Evolutionary conservation across 2,329 filamentous ascomycete genomes (phyloP), one percentile per base, ranked within the genome.

Genomic region (Lachnellula willkommii): DNA sequence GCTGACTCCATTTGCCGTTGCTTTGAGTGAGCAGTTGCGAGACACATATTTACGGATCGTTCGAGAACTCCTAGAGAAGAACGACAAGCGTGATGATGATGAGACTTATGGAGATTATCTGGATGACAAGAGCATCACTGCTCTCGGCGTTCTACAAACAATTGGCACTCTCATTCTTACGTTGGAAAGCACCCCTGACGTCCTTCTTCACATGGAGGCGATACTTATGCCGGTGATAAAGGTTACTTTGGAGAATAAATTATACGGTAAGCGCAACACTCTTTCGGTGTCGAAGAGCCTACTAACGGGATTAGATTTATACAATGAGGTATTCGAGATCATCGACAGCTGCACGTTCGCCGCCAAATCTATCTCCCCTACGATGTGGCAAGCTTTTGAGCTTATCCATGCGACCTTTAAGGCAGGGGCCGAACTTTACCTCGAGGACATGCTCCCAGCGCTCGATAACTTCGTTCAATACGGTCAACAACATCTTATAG

Each of bases 261-360:
- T 99, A 37, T 97, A 96, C 69, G 90, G 84, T 87, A 77, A 65
- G 77, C 39, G n/a, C 20, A 28, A 6, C 5, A 7, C 48, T 17
- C 3, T 47, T 22, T 48, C n/a, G 35, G 5, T 17, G 7, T 32
- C 42, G 49, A 40, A 39, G 36, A 54, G 35, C 51, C 49, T 68
- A 63, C 69, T 67, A 42, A 63, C 36, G 36, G 53, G 43, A 36
- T 43, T 59, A 88, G 88, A 99, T 72, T 77, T 99, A 22, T 99
- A 96, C 73, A 99, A 97, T 70, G 94, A 99, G 71, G 85, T 97
- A 5, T 99, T 99, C 65, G 94, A 99, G 74, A 99, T 99, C 66
- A 95, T 99, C 65, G 94, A 99, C 72, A 96, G 91, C 79, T 99
- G 94, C 79, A 99, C 94, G 7, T 99, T 97, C 71, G 90, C 94